Percentiles rank a stretch among this genome's conserved stretches.
Conservation (phyloP, 495 filamentous ascomycete species). For the Rhizodiscina lignyota region DNA sequence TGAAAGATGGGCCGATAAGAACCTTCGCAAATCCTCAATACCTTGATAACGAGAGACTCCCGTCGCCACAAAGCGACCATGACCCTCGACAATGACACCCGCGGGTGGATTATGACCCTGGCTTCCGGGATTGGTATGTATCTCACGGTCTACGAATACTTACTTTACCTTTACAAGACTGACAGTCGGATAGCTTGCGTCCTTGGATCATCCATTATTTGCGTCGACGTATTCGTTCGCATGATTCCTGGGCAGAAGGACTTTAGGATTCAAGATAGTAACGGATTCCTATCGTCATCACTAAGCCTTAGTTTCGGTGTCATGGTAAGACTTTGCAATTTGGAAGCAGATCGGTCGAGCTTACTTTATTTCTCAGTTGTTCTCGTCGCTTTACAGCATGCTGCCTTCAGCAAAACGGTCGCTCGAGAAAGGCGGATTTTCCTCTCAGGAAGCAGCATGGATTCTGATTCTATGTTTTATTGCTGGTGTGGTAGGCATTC, state of each 20-base stretch:
- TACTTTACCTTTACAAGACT: not conserved
- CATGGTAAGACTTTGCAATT: slow-evolving; percentile 47
- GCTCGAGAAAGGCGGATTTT: slow-evolving; percentile 48
- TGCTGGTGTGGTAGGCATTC: slow-evolving; percentile 69
- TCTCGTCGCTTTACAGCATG: slow-evolving; percentile 89
- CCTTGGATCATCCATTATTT: slow-evolving; percentile 69
- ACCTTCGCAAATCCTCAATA: no score
- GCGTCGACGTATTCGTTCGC: slow-evolving; percentile 61
- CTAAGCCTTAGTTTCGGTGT: slow-evolving; percentile 90
- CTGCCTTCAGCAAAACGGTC: slow-evolving; percentile 70
- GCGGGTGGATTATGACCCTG: slow-evolving; percentile 84
- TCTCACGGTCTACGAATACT: not conserved
- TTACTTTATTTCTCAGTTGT: slow-evolving; percentile 39
- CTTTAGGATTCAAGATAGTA: slow-evolving; percentile 82
- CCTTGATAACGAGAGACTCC: no score
- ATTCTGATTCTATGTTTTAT: slow-evolving; percentile 63
- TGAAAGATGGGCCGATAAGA: no score
- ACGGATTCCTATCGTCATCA: slow-evolving; percentile 70
- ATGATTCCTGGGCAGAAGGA: slow-evolving; percentile 49
- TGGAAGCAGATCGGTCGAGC: not conserved
- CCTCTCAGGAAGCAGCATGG: slow-evolving; percentile 49
- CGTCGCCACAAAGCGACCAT: no score
- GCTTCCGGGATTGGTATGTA: slow-evolving; percentile 63
- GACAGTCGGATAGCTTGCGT: slow-evolving; percentile 68
- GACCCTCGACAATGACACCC: slow-evolving; percentile 83